Base-by-base conservation (phyloP, 352 stramenopile genomes). In the Elongisporangium prolatum region DNA sequence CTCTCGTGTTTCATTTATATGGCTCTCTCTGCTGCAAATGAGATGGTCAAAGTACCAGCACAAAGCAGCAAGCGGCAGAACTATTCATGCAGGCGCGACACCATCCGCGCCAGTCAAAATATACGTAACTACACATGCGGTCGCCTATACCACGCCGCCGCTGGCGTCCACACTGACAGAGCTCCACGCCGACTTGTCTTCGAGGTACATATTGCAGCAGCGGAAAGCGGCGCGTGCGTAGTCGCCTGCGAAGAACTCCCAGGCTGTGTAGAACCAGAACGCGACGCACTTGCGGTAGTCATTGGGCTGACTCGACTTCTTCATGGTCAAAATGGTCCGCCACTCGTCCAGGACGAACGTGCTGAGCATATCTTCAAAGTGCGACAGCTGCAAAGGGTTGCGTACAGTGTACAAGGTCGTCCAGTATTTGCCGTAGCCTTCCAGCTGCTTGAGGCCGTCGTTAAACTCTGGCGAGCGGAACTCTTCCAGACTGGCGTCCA, bases 251-350 rank as follows among this genome's bases (percentile, higher is more conserved):
- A 92, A 93, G 21, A 86, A 84, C 54, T 93, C 84, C 84, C 84
- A 93, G 9, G 77, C 82, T 10, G 82, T 88, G 67, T 88, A 93
- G 59, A 93, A 92, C 84, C 84, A 93, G 65, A 93, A 93, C 20
- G 84, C 84, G 48, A 93, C 77, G 52, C 84, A 93, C 65, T 93
- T 93, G 60, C 84, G 80, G 64, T 93, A 93, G 60, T 93, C 84
- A 59, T 93, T 93, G 4, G 84, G 84, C 61, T 93, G 84, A 54
- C 68, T 86, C 8, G 82, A 92, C 64, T 91, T 91, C 56, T 93
- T 93, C 57, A 93, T 65, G 37, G 72, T 68, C 49, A 93, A 69
- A 51, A 93, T 91, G 16, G 60, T 68, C 21, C 78, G 80, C 84
- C 84, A 93, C 63, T 93, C 82, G 51, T 91, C 78, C 22, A 72